Evolutionary conservation across 805 yeast species (phyloP), one percentile per base, ranked within the genome.

Genomic region (Saccharomycopsis sp.): DNA sequence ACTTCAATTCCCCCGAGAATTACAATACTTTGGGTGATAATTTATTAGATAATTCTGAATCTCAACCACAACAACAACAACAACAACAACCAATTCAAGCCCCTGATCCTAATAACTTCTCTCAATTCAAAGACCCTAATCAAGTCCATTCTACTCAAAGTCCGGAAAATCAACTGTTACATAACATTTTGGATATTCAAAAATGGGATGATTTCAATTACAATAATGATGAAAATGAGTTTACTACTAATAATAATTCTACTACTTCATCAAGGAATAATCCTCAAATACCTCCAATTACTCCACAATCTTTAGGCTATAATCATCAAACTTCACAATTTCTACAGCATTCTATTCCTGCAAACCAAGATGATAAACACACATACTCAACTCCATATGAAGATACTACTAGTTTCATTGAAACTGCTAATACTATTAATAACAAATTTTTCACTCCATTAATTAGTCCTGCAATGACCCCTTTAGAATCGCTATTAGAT

Each of bases 381-480:
- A 34, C 32, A n/a, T 29, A 21, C 19, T 27, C 34, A 13, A 20
- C 39, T 17, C 31, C 38, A 23, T 36, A 40, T 35, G 36, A 28
- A 6, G 13, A 2, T 4, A 20, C 19, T 21, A 20, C 5, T 9
- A 4, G 21, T 5, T 35, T 27, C 19, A 21, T 35, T 2, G 38
- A 29, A 12, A 31, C 6, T n/a, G 14, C 14, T 15, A 31, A 31
- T 18, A 14, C 14, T 15, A 31, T 15, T 21, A 6, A 31, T 8
- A 31, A 31, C 13, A 31, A 31, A n/a, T 31, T 17, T 18, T 82
- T 79, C 58, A 82, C 92, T 1, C 92, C 94, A 1, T 63, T 82
- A 45, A 72, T 79, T 1, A 79, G 88, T 2, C 94, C 94, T 0
- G 78, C 82, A 8, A 80, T 76, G 13, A 74, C 86, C 2, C 86